These are phyloP conservation scores for Colletotrichum navitas DNA, from an alignment of 2,329 filamentous ascomycete species.

Conservation along the genomic window DNA sequence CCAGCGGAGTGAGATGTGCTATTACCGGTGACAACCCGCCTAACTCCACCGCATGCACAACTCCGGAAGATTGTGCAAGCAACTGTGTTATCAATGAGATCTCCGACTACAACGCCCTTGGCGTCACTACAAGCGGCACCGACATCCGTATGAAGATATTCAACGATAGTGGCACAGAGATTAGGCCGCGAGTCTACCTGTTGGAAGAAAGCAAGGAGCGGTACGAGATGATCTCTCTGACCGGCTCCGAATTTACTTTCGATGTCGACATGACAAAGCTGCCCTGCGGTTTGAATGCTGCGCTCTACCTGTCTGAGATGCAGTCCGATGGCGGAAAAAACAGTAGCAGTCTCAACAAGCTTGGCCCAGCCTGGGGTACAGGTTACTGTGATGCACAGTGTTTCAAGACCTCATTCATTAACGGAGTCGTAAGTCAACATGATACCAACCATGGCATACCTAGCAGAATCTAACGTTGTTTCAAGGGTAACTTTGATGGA, in stretches of 20 bases:
- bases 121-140: conserved; percentile 46
- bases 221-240: conserved; percentile 70
- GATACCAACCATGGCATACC: conserved; percentile 48
- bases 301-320: conserved; percentile 74
- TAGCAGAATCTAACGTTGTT: conserved; percentile 43
- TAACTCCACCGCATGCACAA: conserved; percentile 58
- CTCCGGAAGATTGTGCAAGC: conserved; percentile 59
- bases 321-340: conserved; percentile 68
- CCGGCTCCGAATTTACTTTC: conserved; percentile 73
- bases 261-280: conserved; percentile 74
- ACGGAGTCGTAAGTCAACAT: conserved; percentile 53
- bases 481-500: conserved; percentile 65
- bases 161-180: conserved; percentile 44
- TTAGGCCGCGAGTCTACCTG: conserved; percentile 66
- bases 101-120: conserved; percentile 56
- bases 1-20: conserved; percentile 45
- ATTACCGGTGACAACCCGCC: conserved; percentile 46
- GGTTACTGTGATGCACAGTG: conserved; percentile 73
- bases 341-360: conserved; percentile 63
- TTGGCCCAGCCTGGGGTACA: conserved; percentile 70
- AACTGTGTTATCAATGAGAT: conserved; percentile 66
- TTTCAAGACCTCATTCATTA: conserved; percentile 59
- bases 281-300: conserved; percentile 75
- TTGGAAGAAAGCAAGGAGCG: conserved; percentile 63
- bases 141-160: conserved; percentile 47